Conservation (phyloP, 495 filamentous ascomycete species). For the Astrothelium macrocarpum region DNA sequence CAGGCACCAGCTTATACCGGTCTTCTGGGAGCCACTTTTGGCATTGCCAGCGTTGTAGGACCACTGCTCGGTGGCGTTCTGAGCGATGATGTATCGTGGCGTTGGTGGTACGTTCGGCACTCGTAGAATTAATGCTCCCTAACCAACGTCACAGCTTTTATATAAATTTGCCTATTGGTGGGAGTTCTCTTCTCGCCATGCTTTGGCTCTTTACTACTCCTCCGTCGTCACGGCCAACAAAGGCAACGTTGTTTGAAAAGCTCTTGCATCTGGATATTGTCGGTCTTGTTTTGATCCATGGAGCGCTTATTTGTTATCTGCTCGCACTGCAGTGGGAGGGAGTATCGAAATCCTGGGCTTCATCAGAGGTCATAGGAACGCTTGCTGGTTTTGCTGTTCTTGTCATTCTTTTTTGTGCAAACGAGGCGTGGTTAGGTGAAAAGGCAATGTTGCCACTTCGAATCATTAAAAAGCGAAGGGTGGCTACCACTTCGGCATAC, state of each 20-base stretch:
- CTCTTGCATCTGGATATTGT: background rate
- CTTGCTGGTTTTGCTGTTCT: background rate
- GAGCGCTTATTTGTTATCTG: background rate
- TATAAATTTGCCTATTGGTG: slow-evolving; percentile 6
- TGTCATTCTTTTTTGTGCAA: background rate
- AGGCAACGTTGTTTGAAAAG: slow-evolving; percentile 10
- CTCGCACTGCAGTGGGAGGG: background rate
- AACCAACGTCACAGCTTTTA: slow-evolving; percentile 2
- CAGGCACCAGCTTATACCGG: slow-evolving; percentile 3
- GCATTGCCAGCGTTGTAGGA: slow-evolving; percentile 3
- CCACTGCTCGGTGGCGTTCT: slow-evolving; percentile 2
- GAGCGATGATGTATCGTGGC: background rate
- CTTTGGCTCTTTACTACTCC: slow-evolving; percentile 15
- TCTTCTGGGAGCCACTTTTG: slow-evolving; percentile 5
- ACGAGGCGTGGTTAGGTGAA: background rate
- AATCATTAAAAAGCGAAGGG: background rate
- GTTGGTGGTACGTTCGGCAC: slow-evolving; percentile 19
- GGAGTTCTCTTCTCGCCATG: slow-evolving; percentile 18
- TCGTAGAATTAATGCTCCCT: slow-evolving; percentile 52
- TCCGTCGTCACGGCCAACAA: slow-evolving; percentile 12
- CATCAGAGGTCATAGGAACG: background rate
- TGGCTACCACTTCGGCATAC: slow-evolving; percentile 2
- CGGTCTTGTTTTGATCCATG: background rate
- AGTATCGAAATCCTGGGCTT: background rate
- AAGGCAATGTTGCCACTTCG: background rate